phyloP scores from a whole-genome alignment of 768 basidiomycete species.

The Gautieria morchelliformis region DNA sequence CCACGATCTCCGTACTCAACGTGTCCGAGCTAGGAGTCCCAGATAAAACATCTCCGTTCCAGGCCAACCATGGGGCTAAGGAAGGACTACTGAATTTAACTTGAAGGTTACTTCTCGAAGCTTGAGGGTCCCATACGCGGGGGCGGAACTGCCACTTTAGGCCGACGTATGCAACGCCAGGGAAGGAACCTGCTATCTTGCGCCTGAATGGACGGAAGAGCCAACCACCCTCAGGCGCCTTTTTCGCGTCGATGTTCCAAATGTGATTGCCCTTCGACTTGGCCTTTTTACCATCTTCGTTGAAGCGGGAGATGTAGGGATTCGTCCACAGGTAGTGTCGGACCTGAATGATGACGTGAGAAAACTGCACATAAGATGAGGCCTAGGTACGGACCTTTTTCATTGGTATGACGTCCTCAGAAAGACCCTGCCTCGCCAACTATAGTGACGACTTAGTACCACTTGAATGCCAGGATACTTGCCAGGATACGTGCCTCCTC shows the following conservation, averaged over 20 bases:
- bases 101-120: constrained; percentile 67
- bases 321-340: constrained; percentile 96
- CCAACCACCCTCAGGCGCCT: constrained; percentile 62
- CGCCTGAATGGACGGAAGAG: constrained; percentile 82
- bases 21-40: constrained; percentile 75
- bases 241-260: constrained; percentile 97
- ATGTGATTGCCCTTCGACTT: constrained; percentile 99
- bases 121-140: constrained; percentile 95
- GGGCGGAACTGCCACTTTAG: constrained; percentile 85
- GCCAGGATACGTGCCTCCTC: constrained; percentile 57
- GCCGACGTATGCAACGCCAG: constrained; percentile 72
- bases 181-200: constrained; percentile 76
- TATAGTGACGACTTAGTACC: constrained; percentile 20
- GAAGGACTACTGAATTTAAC: constrained; percentile 74
- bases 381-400: constrained; percentile 57
- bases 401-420: constrained; percentile 92
- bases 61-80: constrained; percentile 80
- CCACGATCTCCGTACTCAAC: constrained; percentile 64
- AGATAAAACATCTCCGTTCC: constrained; percentile 75
- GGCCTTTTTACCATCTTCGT: constrained; percentile 98
- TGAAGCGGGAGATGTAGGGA: constrained; percentile 90
- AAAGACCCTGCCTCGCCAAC: constrained; percentile 79
- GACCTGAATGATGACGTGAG: constrained; percentile 35
- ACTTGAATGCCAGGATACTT: background rate
- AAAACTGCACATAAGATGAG: constrained; percentile 9